Percentiles rank a stretch among this genome's conserved stretches.
Evolutionary conservation across 1,284 basidiomycete genomes (phyloP).

Genomic region (Malassezia sympodialis): DNA sequence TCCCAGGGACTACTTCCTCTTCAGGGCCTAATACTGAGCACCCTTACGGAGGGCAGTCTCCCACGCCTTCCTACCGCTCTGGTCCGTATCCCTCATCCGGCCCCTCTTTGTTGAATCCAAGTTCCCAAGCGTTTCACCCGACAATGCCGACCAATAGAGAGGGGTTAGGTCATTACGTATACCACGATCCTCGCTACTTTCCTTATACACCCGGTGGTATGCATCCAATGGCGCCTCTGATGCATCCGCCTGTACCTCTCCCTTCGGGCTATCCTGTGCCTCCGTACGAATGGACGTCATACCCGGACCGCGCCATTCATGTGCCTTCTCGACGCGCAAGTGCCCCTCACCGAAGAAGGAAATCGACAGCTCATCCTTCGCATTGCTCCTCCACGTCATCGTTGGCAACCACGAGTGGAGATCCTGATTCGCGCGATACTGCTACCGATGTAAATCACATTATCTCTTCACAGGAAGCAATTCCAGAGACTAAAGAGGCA

Average conservation of each 20-base stretch:
- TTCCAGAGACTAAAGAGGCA: not conserved
- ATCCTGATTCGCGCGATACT: not conserved
- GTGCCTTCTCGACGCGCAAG: not conserved
- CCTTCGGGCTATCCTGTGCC: not conserved
- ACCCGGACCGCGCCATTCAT: no score
- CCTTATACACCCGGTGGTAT: not conserved
- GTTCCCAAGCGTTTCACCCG: not conserved
- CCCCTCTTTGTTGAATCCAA: not conserved
- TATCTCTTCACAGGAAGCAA: not conserved
- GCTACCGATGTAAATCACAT: not conserved
- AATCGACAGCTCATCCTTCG: not conserved
- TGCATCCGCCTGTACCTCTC: not conserved
- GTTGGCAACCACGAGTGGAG: not conserved
- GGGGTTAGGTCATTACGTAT: not conserved
- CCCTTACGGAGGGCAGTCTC: not conserved
- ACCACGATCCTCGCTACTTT: not conserved
- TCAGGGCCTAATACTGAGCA: not conserved
- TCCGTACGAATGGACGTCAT: not conserved
- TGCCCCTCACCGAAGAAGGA: not conserved
- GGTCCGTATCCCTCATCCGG: not conserved
- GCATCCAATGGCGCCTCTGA: not conserved
- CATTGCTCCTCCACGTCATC: not conserved
- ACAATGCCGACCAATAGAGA: not conserved
- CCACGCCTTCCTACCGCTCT: not conserved
- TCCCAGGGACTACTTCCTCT: not conserved